Evolutionary conservation across 345 rosid species (phyloP), one percentile per base, ranked within the genome.

Genomic region (Aurinia saxatilis): DNA sequence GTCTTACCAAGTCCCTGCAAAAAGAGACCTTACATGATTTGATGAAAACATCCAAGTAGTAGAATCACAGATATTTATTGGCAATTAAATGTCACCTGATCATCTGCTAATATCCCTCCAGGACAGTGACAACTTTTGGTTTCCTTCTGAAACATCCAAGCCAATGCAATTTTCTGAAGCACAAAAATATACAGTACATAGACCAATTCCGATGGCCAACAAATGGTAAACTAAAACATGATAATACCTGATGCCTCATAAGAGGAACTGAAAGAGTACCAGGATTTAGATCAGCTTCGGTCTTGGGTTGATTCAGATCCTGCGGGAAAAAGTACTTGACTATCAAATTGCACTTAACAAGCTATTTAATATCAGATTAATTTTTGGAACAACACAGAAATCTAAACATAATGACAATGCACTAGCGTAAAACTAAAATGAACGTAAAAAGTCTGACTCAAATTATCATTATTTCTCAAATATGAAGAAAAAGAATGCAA

Each of bases 1-100:
- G 99, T 93, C 85, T 93, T 93, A 74, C 99, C 99, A 75, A 93
- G 97, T 39, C 97, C 97, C 99, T 93, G 86, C 31, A 57, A 57
- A 34, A 34, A 65, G 35, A 66, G 46, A 71, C 69, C 16, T 44
- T 18, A 50, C 45, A n/a, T 36, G 50, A 53, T 42, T 30, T 45
- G 29, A 72, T 56, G 60, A 38, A 23, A 27, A 44, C 7, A 44
- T 42, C 87, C 88, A 88, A 77, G 85, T 75, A 25, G 41, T 6
- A 40, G 12, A 57, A 48, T 42, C 57, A 57, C 10, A 68, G 8
- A 53, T 37, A 68, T 21, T 57, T 41, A 17, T 11, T 42, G 40
- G 36, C 12, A 29, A 63, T 14, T 45, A 50, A 25, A 31, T 70
- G 19, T 42, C 41, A 92, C 99, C 96, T 93, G 99, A 73, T 93